A percentile compares a stretch with the other conserved stretches of the same genome.
Conservation (phyloP, 2,329 filamentous ascomycete species). For the Cercospora sp. region DNA sequence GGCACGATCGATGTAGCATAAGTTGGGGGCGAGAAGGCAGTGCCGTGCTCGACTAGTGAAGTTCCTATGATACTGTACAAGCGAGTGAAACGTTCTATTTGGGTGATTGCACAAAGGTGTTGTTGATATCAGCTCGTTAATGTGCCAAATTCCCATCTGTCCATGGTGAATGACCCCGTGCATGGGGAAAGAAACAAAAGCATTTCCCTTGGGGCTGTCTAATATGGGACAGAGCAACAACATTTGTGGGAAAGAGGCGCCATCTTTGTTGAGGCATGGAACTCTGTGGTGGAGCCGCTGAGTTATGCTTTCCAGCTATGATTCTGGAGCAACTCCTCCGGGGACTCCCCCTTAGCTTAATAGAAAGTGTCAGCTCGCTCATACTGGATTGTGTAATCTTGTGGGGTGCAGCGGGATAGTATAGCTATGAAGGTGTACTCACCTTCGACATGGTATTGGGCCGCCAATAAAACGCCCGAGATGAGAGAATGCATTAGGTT, state of each 20-base stretch:
- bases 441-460: background rate
- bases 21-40: background rate
- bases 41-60: background rate
- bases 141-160: background rate
- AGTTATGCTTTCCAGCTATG: background rate
- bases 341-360: background rate
- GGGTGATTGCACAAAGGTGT: background rate
- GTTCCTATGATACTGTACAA: background rate
- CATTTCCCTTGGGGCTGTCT: background rate
- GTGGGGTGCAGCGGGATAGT: background rate
- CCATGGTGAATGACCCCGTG: background rate
- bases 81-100: background rate
- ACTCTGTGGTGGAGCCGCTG: background rate
- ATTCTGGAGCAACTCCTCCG: background rate
- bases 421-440: background rate
- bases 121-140: background rate
- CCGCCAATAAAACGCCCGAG: background rate
- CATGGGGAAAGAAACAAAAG: background rate
- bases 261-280: background rate
- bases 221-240: background rate
- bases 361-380: background rate
- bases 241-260: background rate
- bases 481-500: background rate
- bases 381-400: background rate
- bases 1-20: background rate